These are phyloP conservation scores for Coemansia sp. DNA, from an alignment of 192 early-diverging fungal species.

Conservation along the genomic window DNA sequence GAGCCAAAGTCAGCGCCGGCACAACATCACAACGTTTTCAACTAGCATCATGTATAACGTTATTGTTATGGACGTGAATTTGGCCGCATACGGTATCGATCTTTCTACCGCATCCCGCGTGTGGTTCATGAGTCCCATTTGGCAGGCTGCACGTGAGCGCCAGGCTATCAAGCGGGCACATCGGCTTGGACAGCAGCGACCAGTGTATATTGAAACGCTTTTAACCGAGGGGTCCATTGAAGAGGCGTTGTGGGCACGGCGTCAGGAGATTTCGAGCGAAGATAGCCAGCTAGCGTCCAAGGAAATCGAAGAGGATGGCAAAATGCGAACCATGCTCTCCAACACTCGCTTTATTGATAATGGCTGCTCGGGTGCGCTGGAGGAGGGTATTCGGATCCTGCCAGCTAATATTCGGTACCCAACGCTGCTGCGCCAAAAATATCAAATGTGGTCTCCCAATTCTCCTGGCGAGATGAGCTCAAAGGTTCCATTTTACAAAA, in stretches of 20 bases:
- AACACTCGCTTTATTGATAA: conserved; percentile 32
- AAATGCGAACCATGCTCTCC: conserved; percentile 43
- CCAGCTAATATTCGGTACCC: conserved; percentile 34
- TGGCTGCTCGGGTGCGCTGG: conserved; percentile 8
- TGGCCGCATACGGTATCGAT: conserved; percentile 77
- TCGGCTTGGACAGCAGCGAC: conserved; percentile 66
- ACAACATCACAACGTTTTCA: conserved; percentile 52
- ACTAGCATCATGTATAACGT: conserved; percentile 45
- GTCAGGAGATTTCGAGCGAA: conserved; percentile 38
- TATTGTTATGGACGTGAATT: conserved; percentile 48
- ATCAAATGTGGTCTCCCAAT: conserved; percentile 27
- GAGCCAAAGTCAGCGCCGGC: conserved; percentile 43
- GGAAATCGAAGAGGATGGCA: conserved; percentile 51
- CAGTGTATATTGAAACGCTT: conserved; percentile 46
- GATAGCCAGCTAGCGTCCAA: conserved; percentile 13
- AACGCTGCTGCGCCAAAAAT: conserved; percentile 22
- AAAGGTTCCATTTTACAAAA: conserved; percentile 28
- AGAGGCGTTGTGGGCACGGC: conserved; percentile 41
- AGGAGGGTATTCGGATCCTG: conserved; percentile 9
- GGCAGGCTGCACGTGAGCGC: conserved; percentile 68
- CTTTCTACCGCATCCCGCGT: conserved; percentile 71
- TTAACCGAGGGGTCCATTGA: conserved; percentile 40
- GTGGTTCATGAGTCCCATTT: conserved; percentile 73
- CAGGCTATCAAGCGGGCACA: conserved; percentile 89
- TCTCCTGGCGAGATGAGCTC: conserved; percentile 7